phyloP scores from a whole-genome alignment of 371 early-diverging fungal species.

The Mortierella sp. region DNA sequence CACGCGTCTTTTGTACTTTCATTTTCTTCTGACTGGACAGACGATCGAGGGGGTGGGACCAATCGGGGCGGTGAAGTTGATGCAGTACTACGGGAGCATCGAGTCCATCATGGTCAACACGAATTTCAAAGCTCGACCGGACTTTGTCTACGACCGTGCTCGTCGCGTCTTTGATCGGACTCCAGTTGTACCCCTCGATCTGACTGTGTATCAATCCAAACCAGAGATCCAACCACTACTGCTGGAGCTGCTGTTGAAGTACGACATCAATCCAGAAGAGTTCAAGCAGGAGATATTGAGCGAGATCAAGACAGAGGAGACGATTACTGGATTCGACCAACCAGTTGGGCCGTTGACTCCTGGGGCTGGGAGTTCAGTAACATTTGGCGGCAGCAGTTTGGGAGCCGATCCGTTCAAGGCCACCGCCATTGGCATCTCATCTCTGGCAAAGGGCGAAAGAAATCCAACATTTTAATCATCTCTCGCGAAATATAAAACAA shows the following conservation, averaged over 20 bases:
- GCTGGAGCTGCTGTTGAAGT: conserved; percentile 47
- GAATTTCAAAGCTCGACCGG: conserved; percentile 59
- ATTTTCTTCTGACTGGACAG: conserved; percentile 10
- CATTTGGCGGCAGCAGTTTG: neutral
- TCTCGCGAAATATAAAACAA: no score
- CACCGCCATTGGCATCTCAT: neutral
- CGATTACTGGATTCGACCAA: no score
- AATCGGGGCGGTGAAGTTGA: conserved; percentile 66
- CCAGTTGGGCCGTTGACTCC: neutral
- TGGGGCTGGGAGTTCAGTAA: no score
- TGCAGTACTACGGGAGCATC: conserved; percentile 72
- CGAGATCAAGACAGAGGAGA: neutral
- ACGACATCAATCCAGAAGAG: conserved; percentile 60
- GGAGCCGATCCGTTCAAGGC: conserved; percentile 31
- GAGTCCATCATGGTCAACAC: conserved; percentile 66
- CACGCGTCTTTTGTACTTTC: neutral
- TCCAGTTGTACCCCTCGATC: conserved; percentile 57
- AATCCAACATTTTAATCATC: neutral
- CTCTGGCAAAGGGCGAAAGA: neutral
- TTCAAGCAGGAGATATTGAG: conserved; percentile 22
- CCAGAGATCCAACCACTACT: conserved; percentile 19
- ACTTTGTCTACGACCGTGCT: conserved; percentile 67
- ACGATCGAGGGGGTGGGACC: conserved; percentile 78
- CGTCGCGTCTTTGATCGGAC: conserved; percentile 63
- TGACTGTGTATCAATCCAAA: conserved; percentile 29